Evolutionary conservation across 202 grass and related monocot species (phyloP).

Genomic region (Schoenoplectus triqueter): DNA sequence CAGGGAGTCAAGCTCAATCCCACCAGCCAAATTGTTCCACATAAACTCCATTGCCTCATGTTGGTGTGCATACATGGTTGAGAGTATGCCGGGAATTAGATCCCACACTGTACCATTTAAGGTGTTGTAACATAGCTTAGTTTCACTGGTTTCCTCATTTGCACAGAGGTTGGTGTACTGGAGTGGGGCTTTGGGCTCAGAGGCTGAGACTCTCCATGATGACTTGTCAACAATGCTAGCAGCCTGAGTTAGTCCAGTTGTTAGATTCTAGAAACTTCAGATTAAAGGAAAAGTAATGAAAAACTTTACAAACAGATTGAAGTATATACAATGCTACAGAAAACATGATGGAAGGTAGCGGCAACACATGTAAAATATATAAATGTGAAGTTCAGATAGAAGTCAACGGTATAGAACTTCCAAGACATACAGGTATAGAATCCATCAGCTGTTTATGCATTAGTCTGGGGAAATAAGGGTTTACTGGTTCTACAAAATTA

Average conservation of each 20-base stretch:
- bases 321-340: background rate
- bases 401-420: background rate
- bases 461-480: background rate
- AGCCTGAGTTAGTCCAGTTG: constrained; percentile 43
- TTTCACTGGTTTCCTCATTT: constrained; percentile 41
- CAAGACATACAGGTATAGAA: background rate
- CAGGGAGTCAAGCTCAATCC: constrained; percentile 66
- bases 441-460: background rate
- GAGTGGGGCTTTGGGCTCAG: constrained; percentile 48
- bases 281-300: constrained; percentile 16
- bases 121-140: constrained; percentile 48
- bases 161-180: constrained; percentile 58
- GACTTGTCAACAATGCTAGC: constrained; percentile 58
- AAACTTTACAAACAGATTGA: background rate
- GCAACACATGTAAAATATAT: background rate
- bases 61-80: constrained; percentile 80
- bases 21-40: constrained; percentile 86
- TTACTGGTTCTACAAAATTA: background rate
- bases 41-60: constrained; percentile 91
- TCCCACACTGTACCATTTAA: constrained; percentile 75
- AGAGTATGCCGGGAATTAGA: constrained; percentile 74
- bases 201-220: constrained; percentile 45
- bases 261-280: constrained; percentile 4
- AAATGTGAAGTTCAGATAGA: constrained; percentile 3
- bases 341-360: background rate